Conservation (phyloP, 805 yeast genomes). For the Wickerhamiella bombiphila region DNA sequence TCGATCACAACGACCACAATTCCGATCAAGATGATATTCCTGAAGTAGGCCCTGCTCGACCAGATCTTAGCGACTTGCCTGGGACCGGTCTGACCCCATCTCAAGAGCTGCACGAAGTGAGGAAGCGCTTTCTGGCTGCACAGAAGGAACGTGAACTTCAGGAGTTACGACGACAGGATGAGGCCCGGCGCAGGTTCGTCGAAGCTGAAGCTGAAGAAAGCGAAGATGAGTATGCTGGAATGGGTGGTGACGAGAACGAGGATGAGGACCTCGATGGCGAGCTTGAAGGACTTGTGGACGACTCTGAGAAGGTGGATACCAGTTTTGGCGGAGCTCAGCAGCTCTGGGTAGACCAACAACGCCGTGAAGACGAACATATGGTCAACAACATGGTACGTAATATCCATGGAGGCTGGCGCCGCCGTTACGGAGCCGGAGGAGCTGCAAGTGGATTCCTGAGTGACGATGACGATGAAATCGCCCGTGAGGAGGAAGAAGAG, state of each 20-base stretch:
- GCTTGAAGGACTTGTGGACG: constrained; percentile 11
- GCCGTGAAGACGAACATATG: constrained; percentile 11
- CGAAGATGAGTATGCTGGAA: constrained; percentile 15
- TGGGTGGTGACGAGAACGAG: constrained; percentile 6
- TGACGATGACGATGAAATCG: constrained; percentile 2
- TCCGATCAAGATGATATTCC: no score
- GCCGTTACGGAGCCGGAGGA: constrained; percentile 7
- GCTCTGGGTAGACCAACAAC: constrained; percentile 12
- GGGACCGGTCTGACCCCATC: constrained; percentile 6
- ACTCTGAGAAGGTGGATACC: constrained; percentile 3
- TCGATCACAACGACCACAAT: no score
- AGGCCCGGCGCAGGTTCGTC: constrained; percentile 4
- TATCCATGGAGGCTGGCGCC: constrained; percentile 15
- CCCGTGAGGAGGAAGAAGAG: not conserved
- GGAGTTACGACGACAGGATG: not conserved
- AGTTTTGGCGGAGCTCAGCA: constrained; percentile 6
- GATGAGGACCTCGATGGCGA: constrained; percentile 11
- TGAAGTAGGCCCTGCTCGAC: not conserved
- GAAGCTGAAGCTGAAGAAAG: constrained; percentile 19
- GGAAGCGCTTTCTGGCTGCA: constrained; percentile 5
- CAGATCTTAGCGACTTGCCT: constrained; percentile 7
- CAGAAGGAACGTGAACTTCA: constrained; percentile 3
- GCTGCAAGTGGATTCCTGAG: constrained; percentile 3
- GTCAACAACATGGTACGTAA: constrained; percentile 13
- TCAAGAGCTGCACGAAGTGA: constrained; percentile 12